These are phyloP conservation scores for Rutstroemia sp. DNA, from an alignment of 2,329 filamentous ascomycete genomes.

Conservation along the genomic window DNA sequence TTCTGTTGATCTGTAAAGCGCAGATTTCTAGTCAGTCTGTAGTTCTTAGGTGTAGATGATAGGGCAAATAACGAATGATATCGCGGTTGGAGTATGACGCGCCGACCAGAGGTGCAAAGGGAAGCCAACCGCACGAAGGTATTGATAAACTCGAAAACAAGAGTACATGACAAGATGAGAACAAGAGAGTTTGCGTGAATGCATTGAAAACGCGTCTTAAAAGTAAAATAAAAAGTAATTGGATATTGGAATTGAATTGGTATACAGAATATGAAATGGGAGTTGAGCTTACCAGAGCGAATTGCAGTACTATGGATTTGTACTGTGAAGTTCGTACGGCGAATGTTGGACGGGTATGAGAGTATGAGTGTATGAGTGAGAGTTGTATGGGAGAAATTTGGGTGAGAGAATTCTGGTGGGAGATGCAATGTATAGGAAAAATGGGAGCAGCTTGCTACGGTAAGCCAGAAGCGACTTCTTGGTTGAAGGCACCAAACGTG, in stretches of 20 bases:
- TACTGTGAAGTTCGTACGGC: no score
- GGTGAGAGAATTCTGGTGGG: no score
- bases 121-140: constrained; percentile 1
- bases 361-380: background rate
- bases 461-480: no score
- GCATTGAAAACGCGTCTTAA: background rate
- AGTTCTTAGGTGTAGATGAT: background rate
- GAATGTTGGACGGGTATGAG: no score
- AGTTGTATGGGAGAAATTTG: background rate
- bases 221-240: background rate
- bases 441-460: no score
- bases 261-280: background rate
- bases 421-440: no score
- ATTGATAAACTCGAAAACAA: background rate
- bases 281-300: background rate
- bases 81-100: constrained; percentile 1
- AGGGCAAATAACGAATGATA: background rate
- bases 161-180: background rate
- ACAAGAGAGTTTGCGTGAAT: background rate
- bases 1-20: constrained; percentile 17
- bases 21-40: constrained; percentile 13
- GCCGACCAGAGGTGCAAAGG: background rate
- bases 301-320: no score
- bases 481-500: no score
- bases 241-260: background rate